A percentile compares a stretch with the other conserved stretches of the same genome.
Conservation (phyloP, 495 filamentous ascomycete species). For the Penicillium cataractarum region DNA sequence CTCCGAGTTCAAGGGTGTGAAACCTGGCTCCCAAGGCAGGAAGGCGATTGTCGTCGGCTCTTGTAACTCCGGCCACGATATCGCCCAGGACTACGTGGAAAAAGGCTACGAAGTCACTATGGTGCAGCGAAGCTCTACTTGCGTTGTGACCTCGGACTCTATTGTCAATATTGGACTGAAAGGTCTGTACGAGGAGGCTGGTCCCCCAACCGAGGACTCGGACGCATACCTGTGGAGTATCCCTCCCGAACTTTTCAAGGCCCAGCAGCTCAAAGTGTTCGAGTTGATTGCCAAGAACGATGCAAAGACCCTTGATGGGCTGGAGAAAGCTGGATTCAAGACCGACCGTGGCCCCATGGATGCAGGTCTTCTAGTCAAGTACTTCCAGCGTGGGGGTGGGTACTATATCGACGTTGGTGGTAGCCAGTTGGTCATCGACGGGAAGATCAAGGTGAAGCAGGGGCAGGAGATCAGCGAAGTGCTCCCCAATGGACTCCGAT, state of each 20-base stretch:
- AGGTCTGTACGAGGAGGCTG: slow-evolving; percentile 65
- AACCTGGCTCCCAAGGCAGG: slow-evolving; percentile 52
- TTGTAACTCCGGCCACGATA: slow-evolving; percentile 83
- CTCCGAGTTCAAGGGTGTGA: slow-evolving; percentile 66
- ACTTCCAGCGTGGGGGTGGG: slow-evolving; percentile 73
- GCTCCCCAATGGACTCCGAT: slow-evolving; percentile 59
- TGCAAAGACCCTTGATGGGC: slow-evolving; percentile 59
- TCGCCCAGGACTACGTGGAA: slow-evolving; percentile 80
- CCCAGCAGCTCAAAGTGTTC: slow-evolving; percentile 57
- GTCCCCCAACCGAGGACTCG: slow-evolving; percentile 58
- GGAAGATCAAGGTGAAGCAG: slow-evolving; percentile 77
- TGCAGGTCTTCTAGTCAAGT: slow-evolving; percentile 72
- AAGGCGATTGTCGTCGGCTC: slow-evolving; percentile 77
- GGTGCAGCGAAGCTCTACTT: slow-evolving; percentile 76
- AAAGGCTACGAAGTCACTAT: slow-evolving; percentile 85
- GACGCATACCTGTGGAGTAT: slow-evolving; percentile 61
- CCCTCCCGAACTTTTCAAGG: slow-evolving; percentile 61
- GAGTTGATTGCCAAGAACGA: slow-evolving; percentile 45
- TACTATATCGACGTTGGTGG: slow-evolving; percentile 82
- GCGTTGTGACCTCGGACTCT: slow-evolving; percentile 62
- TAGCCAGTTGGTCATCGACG: slow-evolving; percentile 71
- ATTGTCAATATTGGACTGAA: slow-evolving; percentile 57
- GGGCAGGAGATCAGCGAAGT: slow-evolving; percentile 66
- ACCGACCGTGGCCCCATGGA: slow-evolving; percentile 68
- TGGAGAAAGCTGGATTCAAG: slow-evolving; percentile 69